These are phyloP conservation scores for Elaeis oleifera DNA, from an alignment of 202 grass and related monocot genomes.

Conservation along the genomic window DNA sequence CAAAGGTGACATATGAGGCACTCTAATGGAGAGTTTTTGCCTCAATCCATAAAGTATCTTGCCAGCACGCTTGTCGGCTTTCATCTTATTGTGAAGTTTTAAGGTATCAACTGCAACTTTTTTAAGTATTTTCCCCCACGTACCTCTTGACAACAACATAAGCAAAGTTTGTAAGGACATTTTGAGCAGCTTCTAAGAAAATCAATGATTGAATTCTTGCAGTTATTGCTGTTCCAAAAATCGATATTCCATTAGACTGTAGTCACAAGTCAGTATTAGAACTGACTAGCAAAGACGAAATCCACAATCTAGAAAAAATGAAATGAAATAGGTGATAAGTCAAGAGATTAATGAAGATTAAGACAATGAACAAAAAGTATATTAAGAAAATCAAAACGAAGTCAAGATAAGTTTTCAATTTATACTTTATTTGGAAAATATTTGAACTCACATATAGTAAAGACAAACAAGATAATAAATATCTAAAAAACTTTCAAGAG, in stretches of 20 bases:
- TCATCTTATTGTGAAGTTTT: not conserved
- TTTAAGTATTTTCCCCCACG: conserved; percentile 33
- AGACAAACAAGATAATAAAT: too few species aligned
- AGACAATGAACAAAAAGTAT: too few species aligned
- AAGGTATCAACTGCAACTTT: conserved; percentile 3
- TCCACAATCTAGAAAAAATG: too few species aligned
- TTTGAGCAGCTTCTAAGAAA: conserved; percentile 65
- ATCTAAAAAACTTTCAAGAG: too few species aligned
- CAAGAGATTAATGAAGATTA: too few species aligned
- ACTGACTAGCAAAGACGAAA: too few species aligned
- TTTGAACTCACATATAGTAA: too few species aligned
- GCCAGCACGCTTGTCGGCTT: not conserved
- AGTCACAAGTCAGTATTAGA: conserved; percentile 1
- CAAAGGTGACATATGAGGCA: conserved; percentile 30
- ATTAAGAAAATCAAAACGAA: too few species aligned
- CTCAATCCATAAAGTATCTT: not conserved
- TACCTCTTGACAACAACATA: conserved; percentile 73
- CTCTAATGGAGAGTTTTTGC: not conserved
- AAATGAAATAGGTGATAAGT: too few species aligned
- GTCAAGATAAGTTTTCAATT: too few species aligned
- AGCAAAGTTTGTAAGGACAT: conserved; percentile 70
- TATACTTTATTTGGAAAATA: too few species aligned
- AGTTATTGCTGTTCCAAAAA: conserved; percentile 70
- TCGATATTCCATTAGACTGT: not conserved
- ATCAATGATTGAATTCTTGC: conserved; percentile 39